Conservation (phyloP, 345 rosid species). For the Pseudoturritis turrita region DNA sequence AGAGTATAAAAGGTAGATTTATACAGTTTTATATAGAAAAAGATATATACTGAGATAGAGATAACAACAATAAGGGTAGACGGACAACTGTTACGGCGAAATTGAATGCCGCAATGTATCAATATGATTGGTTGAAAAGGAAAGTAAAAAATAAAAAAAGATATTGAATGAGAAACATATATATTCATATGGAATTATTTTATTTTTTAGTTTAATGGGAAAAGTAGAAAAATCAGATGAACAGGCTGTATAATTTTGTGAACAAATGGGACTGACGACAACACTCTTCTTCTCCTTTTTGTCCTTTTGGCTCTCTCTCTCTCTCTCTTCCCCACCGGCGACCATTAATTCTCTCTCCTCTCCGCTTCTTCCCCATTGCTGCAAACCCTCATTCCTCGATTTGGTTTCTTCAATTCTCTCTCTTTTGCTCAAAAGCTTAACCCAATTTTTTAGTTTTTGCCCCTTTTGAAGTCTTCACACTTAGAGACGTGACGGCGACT, state of each 20-base stretch:
- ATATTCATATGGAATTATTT: not conserved
- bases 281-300: conserved; percentile 31
- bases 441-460: not conserved
- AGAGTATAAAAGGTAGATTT: not conserved
- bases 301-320: conserved; percentile 27
- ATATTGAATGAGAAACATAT: not conserved
- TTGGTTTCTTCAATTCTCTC: conserved; percentile 5
- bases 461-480: not conserved
- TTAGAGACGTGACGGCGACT: conserved; percentile 31
- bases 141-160: not conserved
- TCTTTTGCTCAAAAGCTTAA: not conserved
- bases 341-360: conserved; percentile 31
- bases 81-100: conserved; percentile 31
- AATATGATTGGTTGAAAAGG: conserved; percentile 22
- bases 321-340: conserved; percentile 26
- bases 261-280: conserved; percentile 35
- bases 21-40: not conserved
- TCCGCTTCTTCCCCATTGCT: conserved; percentile 9
- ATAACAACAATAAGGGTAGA: not conserved
- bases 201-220: not conserved
- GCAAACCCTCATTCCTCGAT: conserved; percentile 21
- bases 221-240: conserved; percentile 27
- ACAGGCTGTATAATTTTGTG: conserved; percentile 35
- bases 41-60: not conserved
- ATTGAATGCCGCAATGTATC: conserved; percentile 26